phyloP scores from a whole-genome alignment of 768 basidiomycete species.

The Psilocybe azurescens region DNA sequence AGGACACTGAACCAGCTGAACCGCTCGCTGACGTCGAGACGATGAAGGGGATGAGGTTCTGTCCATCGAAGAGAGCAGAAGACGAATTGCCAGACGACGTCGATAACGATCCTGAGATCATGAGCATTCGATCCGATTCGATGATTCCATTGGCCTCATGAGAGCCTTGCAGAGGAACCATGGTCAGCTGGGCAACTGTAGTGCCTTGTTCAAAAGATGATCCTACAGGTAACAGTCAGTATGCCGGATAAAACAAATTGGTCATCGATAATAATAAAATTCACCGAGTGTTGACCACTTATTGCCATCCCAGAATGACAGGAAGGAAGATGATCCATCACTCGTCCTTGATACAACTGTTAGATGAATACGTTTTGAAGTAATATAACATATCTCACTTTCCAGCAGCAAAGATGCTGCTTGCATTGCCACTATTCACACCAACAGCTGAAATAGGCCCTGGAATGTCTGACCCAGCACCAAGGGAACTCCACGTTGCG shows the following conservation, averaged over 20 bases:
- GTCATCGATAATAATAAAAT: conserved; percentile 19
- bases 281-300: conserved; percentile 74
- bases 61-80: conserved; percentile 87
- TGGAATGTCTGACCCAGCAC: conserved; percentile 65
- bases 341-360: conserved; percentile 41
- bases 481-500: conserved; percentile 74
- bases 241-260: conserved; percentile 3
- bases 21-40: conserved; percentile 70
- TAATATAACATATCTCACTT: conserved; percentile 49
- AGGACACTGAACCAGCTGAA: conserved; percentile 69
- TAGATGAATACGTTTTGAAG: neutral
- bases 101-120: conserved; percentile 82
- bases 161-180: conserved; percentile 88
- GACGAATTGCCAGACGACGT: conserved; percentile 81
- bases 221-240: conserved; percentile 40
- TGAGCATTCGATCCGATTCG: conserved; percentile 85
- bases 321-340: conserved; percentile 71
- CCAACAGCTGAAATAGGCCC: conserved; percentile 91
- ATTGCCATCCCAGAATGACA: conserved; percentile 85
- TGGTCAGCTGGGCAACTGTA: conserved; percentile 79
- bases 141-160: conserved; percentile 74
- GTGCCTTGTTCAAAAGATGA: conserved; percentile 60
- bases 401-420: conserved; percentile 91
- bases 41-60: conserved; percentile 82
- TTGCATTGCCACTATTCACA: conserved; percentile 79